Percentiles rank a stretch among this genome's conserved stretches.
These are phyloP conservation scores for Daldinia eschscholtzii DNA, from an alignment of 2,329 filamentous ascomycete species.

Conservation along the genomic window DNA sequence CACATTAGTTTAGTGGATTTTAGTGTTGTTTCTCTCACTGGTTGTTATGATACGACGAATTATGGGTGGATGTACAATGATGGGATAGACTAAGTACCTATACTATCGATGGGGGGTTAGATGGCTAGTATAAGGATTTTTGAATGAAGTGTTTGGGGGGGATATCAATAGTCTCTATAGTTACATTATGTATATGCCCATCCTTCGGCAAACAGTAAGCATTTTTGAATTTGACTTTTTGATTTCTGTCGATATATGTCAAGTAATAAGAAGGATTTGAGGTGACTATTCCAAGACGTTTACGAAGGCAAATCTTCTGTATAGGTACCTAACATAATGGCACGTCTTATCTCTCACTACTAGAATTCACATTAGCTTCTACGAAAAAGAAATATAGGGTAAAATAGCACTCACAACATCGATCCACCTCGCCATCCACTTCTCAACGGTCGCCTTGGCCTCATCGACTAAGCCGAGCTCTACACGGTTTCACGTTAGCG, in stretches of 20 bases:
- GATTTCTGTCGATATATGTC: neutral
- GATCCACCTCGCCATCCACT: slow-evolving; percentile 79
- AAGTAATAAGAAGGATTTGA: neutral
- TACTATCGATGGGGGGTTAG: slow-evolving; percentile 2
- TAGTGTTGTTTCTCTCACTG: neutral
- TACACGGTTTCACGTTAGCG: slow-evolving; percentile 21
- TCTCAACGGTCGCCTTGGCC: slow-evolving; percentile 72
- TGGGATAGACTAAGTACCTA: neutral
- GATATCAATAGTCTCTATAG: neutral
- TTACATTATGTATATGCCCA: neutral
- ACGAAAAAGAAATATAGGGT: neutral
- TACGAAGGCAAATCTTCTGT: neutral
- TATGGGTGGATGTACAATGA: neutral
- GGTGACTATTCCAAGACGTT: neutral
- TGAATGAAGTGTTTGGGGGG: neutral
- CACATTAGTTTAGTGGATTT: slow-evolving; percentile 26
- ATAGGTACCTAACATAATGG: neutral
- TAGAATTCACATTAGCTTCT: slow-evolving; percentile 8
- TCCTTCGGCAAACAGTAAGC: neutral
- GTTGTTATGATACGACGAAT: slow-evolving; percentile 7
- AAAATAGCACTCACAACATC: slow-evolving; percentile 52
- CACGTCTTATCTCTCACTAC: slow-evolving; percentile 1
- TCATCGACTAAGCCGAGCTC: slow-evolving; percentile 77
- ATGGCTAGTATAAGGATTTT: neutral
- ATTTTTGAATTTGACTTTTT: slow-evolving; percentile 5